Evolutionary conservation across 164 flowering plant species (phyloP), one percentile per base, ranked within the genome.

Genomic region (Houttuynia cordata): DNA sequence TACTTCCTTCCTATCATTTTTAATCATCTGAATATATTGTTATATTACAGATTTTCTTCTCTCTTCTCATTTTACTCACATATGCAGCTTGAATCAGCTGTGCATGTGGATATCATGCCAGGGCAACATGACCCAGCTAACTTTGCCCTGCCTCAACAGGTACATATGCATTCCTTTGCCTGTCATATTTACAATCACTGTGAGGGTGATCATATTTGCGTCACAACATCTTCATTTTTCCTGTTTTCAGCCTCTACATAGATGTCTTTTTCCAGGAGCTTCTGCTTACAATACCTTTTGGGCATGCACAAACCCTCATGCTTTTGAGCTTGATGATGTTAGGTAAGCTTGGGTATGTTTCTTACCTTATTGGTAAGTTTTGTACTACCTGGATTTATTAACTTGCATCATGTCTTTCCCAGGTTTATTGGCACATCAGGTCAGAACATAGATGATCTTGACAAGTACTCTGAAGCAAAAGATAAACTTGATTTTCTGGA

Each of bases 371-470:
- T 21, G 19, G 24, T 9, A 22, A 39, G 24, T 18, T 68, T 47
- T 58, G 51, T 61, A 18, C 21, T 37, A n/a, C 17, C 22, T 8
- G 3, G 41, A 52, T 24, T 9, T 54, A 39, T 58, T 64, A 10
- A 22, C 20, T 55, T 63, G n/a, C 23, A 17, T 20, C 34, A n/a
- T 30, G 17, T 30, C 15, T 57, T 57, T 57, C n/a, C 21, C 70
- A 92, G 98, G 57, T 89, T 92, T 76, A 84, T 92, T 62, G 97
- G 96, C 67, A 92, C 98, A 24, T 89, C 98, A 40, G 97, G 98
- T 68, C 97, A 89, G 71, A 93, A 86, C 63, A 78, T 93, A 60
- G 87, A 86, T 75, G 97, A 93, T 77, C 84, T 94, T 62, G 86
- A 71, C 20, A 85, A 85, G 70, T 91, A 90, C 69, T 83, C 96